Evolutionary conservation across 345 rosid genomes (phyloP), one percentile per base, ranked within the genome.

Genomic region (Rubroshorea leprosula): DNA sequence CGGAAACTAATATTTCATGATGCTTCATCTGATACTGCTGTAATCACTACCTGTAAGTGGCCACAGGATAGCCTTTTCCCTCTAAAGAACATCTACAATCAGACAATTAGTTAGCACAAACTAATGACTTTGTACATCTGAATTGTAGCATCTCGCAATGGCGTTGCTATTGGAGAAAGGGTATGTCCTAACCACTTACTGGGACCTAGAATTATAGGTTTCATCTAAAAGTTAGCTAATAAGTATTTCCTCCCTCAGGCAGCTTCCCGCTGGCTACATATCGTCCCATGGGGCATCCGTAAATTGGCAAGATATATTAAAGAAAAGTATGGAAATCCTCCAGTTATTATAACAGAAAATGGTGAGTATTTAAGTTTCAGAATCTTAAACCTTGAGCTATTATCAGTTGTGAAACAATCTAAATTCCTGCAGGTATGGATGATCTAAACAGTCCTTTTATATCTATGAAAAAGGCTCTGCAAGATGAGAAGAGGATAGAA

Each of bases 211-310:
- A 17, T 11, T 51, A 57, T 49, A 23, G 16, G 12, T 48, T 62
- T 58, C 58, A 55, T 20, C 47, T 22, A 16, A 2, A 35, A 35
- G n/a, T n/a, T n/a, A 35, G 11, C 41, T 35, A 13, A 52, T 44
- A 1, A 25, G 54, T 52, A 62, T 63, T 69, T 71, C 39, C 23
- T 69, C 70, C 49, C 72, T 35, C 92, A 92, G 98, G 98, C 98
- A 23, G 95, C 95, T 49, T 92, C 96, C 14, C 69, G 73, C 49
- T 92, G 96, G 98, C 77, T 89, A 68, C 89, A 69, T 58, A 84
- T 92, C 9, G 96, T 89, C 29, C 96, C 96, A 4, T 84, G 93
- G 98, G 93, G 96, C 21, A 84, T 89, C 48, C 79, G 74, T 49
- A 74, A 78, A 64, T 65, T 92, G 29, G 78, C 82, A 52, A 76